These are phyloP conservation scores for Geranium brycei DNA, from an alignment of 345 rosid species.

Conservation along the genomic window DNA sequence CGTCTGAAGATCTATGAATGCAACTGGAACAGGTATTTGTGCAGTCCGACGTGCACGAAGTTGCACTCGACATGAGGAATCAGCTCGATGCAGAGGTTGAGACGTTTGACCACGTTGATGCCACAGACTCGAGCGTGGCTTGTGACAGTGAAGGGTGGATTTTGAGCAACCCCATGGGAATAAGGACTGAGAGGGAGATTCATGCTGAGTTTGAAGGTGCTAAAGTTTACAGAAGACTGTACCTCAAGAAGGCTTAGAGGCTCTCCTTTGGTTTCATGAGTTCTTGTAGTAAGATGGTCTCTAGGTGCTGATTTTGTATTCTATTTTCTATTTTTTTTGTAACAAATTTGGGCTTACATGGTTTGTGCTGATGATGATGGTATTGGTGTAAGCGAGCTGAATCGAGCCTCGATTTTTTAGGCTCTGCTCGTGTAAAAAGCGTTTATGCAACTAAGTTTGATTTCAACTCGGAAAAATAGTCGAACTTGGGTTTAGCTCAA, in stretches of 20 bases:
- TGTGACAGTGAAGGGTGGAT: conserved; percentile 66
- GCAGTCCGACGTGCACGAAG: conserved; percentile 84
- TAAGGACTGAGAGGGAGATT: conserved; percentile 83
- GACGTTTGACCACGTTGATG: conserved; percentile 34
- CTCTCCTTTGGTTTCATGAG: neutral
- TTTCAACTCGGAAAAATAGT: too few relatives aligned
- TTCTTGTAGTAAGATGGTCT: neutral
- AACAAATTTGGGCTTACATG: too few relatives aligned
- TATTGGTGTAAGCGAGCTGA: too few relatives aligned
- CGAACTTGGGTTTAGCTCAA: too few relatives aligned
- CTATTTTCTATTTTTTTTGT: too few relatives aligned
- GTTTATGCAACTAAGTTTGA: too few relatives aligned
- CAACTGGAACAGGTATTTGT: conserved; percentile 46
- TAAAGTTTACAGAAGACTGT: conserved; percentile 65
- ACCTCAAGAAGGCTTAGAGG: conserved; percentile 16
- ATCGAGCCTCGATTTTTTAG: too few relatives aligned
- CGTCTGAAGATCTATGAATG: too few relatives aligned
- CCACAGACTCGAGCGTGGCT: conserved; percentile 15
- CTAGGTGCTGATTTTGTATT: neutral
- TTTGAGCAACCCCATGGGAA: conserved; percentile 59
- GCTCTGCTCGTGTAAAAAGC: too few relatives aligned
- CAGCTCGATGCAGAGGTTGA: conserved; percentile 45
- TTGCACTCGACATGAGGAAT: conserved; percentile 72
- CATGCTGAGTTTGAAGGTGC: conserved; percentile 75
- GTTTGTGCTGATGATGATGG: too few relatives aligned